These are phyloP conservation scores for Russula sp. DNA, from an alignment of 768 basidiomycete species.

Conservation along the genomic window DNA sequence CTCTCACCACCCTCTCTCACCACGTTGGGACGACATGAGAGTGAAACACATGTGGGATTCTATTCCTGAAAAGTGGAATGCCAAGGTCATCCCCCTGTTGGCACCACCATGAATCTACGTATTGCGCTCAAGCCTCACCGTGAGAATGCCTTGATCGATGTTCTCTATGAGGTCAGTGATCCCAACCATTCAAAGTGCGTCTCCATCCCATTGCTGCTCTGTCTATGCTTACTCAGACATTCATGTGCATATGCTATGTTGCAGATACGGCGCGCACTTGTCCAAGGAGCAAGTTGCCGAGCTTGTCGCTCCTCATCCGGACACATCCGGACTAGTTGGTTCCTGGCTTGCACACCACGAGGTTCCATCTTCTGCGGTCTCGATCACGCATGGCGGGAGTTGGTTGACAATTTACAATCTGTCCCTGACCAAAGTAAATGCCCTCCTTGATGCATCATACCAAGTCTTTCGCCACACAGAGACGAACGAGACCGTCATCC, in stretches of 20 bases:
- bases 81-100: constrained; percentile 10
- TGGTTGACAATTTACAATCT: constrained; percentile 52
- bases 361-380: constrained; percentile 39
- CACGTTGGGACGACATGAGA: constrained; percentile 24
- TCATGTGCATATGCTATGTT: too few relatives aligned
- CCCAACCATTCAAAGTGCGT: constrained; percentile 21
- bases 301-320: constrained; percentile 52
- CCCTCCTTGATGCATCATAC: constrained; percentile 57
- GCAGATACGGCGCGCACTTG: constrained; percentile 58
- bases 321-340: constrained; percentile 50
- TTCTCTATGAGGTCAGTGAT: constrained; percentile 27
- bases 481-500: constrained; percentile 51
- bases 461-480: constrained; percentile 50
- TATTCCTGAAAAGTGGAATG: constrained; percentile 13
- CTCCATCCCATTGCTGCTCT: too few relatives aligned
- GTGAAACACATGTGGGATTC: constrained; percentile 23
- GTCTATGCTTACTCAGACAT: neutral
- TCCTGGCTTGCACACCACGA: constrained; percentile 56
- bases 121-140: constrained; percentile 25
- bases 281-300: constrained; percentile 55
- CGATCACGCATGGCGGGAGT: constrained; percentile 49
- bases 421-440: constrained; percentile 55
- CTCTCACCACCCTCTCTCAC: constrained; percentile 4
- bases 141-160: constrained; percentile 19
- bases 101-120: constrained; percentile 24